phyloP scores from a whole-genome alignment of 208 protist species.

The Trypanosoma vivax region DNA sequence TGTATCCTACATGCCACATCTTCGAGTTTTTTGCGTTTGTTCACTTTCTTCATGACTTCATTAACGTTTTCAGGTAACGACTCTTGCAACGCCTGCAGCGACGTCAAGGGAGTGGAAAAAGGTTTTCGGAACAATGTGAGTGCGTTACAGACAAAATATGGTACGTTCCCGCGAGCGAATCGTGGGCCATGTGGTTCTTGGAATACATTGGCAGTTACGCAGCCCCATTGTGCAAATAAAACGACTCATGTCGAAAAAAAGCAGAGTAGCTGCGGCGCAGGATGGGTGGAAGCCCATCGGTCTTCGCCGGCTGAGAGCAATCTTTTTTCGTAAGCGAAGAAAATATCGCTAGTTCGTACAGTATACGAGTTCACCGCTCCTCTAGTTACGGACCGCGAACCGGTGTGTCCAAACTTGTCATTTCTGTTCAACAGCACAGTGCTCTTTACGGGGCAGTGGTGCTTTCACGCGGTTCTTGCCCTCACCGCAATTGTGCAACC shows the following conservation, averaged over 20 bases:
- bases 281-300: slow-evolving; percentile 31
- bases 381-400: slow-evolving; percentile 37
- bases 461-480: slow-evolving; percentile 32
- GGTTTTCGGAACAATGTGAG: no score
- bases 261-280: slow-evolving; percentile 19
- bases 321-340: slow-evolving; percentile 35
- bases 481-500: neutral
- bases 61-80: slow-evolving; percentile 39
- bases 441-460: slow-evolving; percentile 39
- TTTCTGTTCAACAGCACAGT: slow-evolving; percentile 56
- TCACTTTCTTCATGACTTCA: slow-evolving; percentile 62
- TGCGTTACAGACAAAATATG: no score
- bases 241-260: neutral
- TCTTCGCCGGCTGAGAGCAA: slow-evolving; percentile 28
- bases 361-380: slow-evolving; percentile 38
- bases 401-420: slow-evolving; percentile 43
- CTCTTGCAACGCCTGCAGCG: no score
- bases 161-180: no score
- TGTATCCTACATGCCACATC: slow-evolving; percentile 47
- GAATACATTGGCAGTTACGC: no score
- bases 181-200: no score
- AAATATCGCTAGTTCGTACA: slow-evolving; percentile 15
- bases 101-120: no score
- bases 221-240: neutral
- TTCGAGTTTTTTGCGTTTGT: slow-evolving; percentile 63